phyloP scores from a whole-genome alignment of 2,329 filamentous ascomycete species.

The Nemania bipapillata region DNA sequence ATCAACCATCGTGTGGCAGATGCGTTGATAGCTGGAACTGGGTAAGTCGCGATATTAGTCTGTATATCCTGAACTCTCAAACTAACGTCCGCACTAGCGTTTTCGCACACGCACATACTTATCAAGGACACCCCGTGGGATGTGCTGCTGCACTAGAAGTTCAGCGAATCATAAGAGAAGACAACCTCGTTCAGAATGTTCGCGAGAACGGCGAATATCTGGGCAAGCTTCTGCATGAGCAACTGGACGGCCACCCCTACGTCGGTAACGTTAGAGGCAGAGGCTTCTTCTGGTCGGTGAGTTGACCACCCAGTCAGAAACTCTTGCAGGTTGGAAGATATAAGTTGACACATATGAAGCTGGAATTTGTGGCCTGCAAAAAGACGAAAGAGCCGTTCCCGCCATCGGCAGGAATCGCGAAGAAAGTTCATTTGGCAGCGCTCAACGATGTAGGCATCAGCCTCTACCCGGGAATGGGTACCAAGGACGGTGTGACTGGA shows the following conservation, averaged over 20 bases:
- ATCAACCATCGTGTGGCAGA: constrained; percentile 62
- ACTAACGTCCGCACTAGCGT: constrained; percentile 56
- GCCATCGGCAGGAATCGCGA: background rate
- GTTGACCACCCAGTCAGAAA: background rate
- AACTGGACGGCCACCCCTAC: constrained; percentile 52
- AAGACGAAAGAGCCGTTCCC: constrained; percentile 50
- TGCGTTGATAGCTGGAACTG: constrained; percentile 35
- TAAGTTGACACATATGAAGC: no score
- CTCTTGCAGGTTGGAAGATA: constrained; percentile 35
- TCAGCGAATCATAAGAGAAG: constrained; percentile 54
- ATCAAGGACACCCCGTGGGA: constrained; percentile 55
- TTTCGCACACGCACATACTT: constrained; percentile 71
- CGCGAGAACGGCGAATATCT: constrained; percentile 50
- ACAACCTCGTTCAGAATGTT: constrained; percentile 53
- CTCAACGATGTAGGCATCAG: constrained; percentile 30
- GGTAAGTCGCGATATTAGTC: no score
- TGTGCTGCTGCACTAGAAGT: constrained; percentile 57
- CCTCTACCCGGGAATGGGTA: constrained; percentile 41
- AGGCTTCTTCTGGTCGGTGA: constrained; percentile 58
- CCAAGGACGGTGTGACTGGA: constrained; percentile 30
- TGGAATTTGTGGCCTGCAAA: constrained; percentile 57
- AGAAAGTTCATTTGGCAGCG: constrained; percentile 33
- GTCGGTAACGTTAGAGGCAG: constrained; percentile 57
- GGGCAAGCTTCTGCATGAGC: constrained; percentile 45
- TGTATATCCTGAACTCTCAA: background rate